Conservation (phyloP, 1,139 yeast species). For the Scheffersomyces insectosa region DNA sequence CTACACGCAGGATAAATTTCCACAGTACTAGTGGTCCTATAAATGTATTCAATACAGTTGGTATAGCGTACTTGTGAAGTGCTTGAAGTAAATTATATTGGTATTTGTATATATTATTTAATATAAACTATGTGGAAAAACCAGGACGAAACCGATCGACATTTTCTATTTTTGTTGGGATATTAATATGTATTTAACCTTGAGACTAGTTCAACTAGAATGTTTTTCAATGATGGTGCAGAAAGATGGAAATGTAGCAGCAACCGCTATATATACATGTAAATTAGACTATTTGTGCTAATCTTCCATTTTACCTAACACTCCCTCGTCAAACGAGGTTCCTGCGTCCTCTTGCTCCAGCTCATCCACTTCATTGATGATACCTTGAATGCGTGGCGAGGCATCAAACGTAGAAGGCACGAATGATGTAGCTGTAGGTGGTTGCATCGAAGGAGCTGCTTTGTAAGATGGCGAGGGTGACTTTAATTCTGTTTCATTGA, state of each 20-base stretch:
- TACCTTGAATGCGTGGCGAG: slow-evolving; percentile 4
- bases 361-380: slow-evolving; percentile 2
- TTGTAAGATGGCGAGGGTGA: slow-evolving; percentile 9
- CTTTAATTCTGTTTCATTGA: slow-evolving; percentile 6
- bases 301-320: slow-evolving; percentile 25
- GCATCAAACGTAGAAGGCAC: neutral
- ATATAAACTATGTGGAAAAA: too few species aligned
- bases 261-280: neutral
- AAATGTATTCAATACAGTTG: too few species aligned
- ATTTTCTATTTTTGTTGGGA: neutral
- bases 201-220: slow-evolving; percentile 1
- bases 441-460: neutral
- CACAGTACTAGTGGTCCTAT: too few species aligned
- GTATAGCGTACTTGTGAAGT: too few species aligned
- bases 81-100: too few species aligned
- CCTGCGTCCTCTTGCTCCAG: slow-evolving; percentile 7
- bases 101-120: too few species aligned
- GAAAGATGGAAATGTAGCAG: neutral
- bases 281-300: neutral
- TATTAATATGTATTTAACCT: neutral
- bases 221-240: neutral
- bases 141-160: neutral
- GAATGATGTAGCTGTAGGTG: slow-evolving; percentile 2
- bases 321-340: slow-evolving; percentile 16
- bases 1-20: too few species aligned